These are phyloP conservation scores for Emergomyces orientalis DNA, from an alignment of 2,329 filamentous ascomycete species.

Conservation along the genomic window DNA sequence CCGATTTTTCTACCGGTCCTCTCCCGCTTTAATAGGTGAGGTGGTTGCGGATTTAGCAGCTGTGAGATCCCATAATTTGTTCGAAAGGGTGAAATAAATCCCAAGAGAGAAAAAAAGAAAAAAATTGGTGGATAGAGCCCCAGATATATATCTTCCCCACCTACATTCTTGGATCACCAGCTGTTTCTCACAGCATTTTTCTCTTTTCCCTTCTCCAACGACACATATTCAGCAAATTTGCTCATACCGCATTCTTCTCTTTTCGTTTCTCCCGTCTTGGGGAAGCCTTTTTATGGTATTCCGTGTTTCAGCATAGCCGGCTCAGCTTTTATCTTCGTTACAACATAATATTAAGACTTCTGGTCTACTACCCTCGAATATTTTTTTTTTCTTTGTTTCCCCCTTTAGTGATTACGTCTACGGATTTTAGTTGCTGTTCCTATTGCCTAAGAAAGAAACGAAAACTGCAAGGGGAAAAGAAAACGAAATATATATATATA, in stretches of 20 bases:
- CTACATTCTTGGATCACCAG: conserved; percentile 5
- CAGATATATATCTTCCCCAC: neutral
- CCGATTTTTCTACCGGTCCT: neutral
- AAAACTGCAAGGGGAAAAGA: neutral
- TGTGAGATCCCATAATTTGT: neutral
- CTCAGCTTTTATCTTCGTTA: neutral
- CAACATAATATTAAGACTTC: neutral
- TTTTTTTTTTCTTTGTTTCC: neutral
- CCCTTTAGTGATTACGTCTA: neutral
- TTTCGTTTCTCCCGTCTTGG: neutral
- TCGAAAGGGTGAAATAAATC: neutral
- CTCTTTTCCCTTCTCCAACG: neutral
- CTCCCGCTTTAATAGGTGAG: neutral
- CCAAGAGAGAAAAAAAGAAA: neutral
- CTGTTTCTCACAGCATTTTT: neutral
- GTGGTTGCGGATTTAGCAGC: neutral
- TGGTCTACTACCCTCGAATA: neutral
- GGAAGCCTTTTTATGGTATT: neutral
- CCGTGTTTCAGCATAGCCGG: neutral
- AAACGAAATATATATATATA: too few relatives aligned
- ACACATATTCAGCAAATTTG: neutral
- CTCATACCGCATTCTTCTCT: neutral
- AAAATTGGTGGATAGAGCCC: neutral
- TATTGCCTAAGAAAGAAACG: neutral
- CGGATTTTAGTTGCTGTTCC: neutral